Conservation (phyloP, 176 grass and related monocot genomes). For the Miscanthus lutarioriparius region DNA sequence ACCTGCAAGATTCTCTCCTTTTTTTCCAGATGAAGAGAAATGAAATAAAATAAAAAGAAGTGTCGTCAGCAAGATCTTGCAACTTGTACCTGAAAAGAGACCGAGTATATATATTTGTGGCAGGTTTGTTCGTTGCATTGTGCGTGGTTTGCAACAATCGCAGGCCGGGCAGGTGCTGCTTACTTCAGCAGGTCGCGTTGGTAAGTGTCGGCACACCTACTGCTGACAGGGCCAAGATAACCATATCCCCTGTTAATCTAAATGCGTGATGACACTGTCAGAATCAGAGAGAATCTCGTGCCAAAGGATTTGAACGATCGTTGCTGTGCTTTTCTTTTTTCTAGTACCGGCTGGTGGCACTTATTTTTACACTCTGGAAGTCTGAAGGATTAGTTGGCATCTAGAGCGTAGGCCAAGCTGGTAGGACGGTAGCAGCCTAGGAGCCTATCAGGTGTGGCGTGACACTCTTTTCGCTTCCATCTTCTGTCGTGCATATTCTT, state of each 20-base stretch:
- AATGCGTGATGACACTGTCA: neutral
- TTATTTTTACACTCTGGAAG: neutral
- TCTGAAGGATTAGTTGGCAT: neutral
- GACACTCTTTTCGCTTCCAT: neutral
- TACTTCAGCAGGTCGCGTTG: neutral
- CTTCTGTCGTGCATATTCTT: neutral
- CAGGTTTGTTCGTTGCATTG: slow-evolving; percentile 43
- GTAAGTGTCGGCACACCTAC: slow-evolving; percentile 51
- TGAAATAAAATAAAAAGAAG: neutral
- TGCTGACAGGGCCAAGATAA: slow-evolving; percentile 21
- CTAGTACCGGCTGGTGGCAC: slow-evolving; percentile 21
- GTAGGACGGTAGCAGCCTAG: too few species aligned
- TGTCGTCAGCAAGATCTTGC: slow-evolving; percentile 37
- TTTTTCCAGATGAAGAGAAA: neutral
- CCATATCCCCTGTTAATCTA: neutral
- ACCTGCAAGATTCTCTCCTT: slow-evolving; percentile 35
- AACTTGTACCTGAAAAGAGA: slow-evolving; percentile 8
- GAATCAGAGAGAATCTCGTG: slow-evolving; percentile 40
- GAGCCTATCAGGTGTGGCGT: neutral
- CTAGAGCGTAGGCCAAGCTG: neutral
- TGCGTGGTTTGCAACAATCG: neutral
- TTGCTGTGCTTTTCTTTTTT: too few species aligned
- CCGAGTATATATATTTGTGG: neutral
- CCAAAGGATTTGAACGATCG: neutral
- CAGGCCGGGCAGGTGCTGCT: neutral